Evolutionary conservation across 345 rosid species (phyloP).

Genomic region (Hibiscus syriacus): DNA sequence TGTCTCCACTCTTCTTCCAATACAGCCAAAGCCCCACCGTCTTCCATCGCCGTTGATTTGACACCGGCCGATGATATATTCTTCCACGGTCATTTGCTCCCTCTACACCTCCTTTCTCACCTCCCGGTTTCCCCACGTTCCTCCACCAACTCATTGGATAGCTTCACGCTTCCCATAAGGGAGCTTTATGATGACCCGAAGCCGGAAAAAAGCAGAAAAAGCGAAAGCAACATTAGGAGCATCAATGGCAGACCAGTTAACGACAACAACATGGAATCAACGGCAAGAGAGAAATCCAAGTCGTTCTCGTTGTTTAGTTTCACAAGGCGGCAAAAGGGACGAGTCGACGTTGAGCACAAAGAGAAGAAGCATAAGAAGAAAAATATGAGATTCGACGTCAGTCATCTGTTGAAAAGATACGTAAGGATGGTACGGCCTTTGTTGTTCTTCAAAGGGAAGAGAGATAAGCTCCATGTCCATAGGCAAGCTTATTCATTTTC

Average conservation of each 20-base stretch:
- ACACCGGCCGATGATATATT: constrained; percentile 95
- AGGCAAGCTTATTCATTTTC: constrained; percentile 47
- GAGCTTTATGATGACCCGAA: constrained; percentile 29
- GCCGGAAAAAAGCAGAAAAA: not conserved
- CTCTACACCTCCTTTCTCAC: constrained; percentile 79
- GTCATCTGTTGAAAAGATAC: constrained; percentile 51
- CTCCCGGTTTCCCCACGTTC: constrained; percentile 74
- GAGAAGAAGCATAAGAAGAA: constrained; percentile 37
- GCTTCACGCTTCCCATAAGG: constrained; percentile 50
- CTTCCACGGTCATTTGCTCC: constrained; percentile 96
- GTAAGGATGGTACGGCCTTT: constrained; percentile 46
- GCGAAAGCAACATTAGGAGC: constrained; percentile 8
- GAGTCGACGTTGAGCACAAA: constrained; percentile 23
- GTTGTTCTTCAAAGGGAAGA: constrained; percentile 44
- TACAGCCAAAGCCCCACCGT: constrained; percentile 22
- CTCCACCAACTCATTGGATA: constrained; percentile 63
- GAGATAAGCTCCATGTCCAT: constrained; percentile 29
- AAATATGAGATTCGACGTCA: constrained; percentile 48
- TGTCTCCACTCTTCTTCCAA: constrained; percentile 57
- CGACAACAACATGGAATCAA: constrained; percentile 12
- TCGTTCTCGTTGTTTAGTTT: constrained; percentile 72
- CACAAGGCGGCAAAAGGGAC: constrained; percentile 39
- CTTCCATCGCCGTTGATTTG: constrained; percentile 63
- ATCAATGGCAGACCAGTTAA: not conserved
- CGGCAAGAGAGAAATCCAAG: constrained; percentile 38